Conservation (phyloP, 2,329 filamentous ascomycete genomes). For the Talaromyces sp. region DNA sequence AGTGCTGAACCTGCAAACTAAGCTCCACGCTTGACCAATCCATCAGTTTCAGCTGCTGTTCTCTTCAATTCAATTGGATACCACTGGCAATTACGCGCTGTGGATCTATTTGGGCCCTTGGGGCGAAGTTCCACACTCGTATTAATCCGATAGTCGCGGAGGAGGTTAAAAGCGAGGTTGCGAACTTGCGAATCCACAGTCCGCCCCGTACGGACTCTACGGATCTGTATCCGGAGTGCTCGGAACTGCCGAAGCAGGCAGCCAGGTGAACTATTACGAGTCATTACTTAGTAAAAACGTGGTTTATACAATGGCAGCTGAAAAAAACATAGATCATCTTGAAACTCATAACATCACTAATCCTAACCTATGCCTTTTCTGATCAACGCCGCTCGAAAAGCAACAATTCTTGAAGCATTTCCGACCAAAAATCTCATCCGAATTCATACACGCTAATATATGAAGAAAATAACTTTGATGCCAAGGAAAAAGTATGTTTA, state of each 20-base stretch:
- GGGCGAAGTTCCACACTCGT: neutral
- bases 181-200: too few species aligned
- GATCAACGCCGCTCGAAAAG: neutral
- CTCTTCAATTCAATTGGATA: neutral
- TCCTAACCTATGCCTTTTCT: neutral
- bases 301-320: too few species aligned
- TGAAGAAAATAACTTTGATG: neutral
- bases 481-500: neutral
- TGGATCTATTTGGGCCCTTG: neutral
- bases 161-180: too few species aligned
- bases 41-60: neutral
- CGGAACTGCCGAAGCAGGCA: too few species aligned
- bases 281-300: too few species aligned
- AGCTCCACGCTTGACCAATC: neutral
- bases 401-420: neutral
- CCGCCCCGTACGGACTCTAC: too few species aligned
- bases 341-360: neutral
- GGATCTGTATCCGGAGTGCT: too few species aligned
- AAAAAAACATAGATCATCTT: neutral
- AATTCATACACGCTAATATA: conserved; percentile 4
- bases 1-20: neutral
- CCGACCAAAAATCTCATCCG: neutral
- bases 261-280: too few species aligned
- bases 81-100: neutral
- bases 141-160: too few species aligned